These are phyloP conservation scores for Colletotrichum somersetense DNA, from an alignment of 2,329 filamentous ascomycete species.

Conservation along the genomic window DNA sequence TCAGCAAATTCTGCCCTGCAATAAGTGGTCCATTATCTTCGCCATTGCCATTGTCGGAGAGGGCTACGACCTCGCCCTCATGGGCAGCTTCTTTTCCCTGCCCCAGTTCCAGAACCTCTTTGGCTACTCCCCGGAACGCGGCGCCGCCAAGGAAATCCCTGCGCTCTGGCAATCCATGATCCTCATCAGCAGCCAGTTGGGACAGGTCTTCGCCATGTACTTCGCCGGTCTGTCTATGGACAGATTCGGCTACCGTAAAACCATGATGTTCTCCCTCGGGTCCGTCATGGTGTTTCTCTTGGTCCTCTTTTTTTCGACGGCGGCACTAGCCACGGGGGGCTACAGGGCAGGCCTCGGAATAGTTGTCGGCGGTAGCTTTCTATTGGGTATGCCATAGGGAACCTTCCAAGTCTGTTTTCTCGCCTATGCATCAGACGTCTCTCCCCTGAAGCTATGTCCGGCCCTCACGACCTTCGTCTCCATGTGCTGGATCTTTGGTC, in stretches of 20 bases:
- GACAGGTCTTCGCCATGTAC: slow-evolving; percentile 30
- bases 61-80: slow-evolving; percentile 51
- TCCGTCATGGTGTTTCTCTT: slow-evolving; percentile 27
- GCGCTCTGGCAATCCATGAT: slow-evolving; percentile 57
- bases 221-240: slow-evolving; percentile 23
- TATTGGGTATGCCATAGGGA: slow-evolving; percentile 53
- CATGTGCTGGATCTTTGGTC: slow-evolving; percentile 57
- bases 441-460: slow-evolving; percentile 50
- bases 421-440: slow-evolving; percentile 54
- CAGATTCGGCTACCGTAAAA: slow-evolving; percentile 33
- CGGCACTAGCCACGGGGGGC: slow-evolving; percentile 53
- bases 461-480: slow-evolving; percentile 56
- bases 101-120: slow-evolving; percentile 48
- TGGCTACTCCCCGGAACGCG: slow-evolving; percentile 40
- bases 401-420: slow-evolving; percentile 51
- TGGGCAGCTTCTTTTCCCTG: slow-evolving; percentile 52
- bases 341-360: slow-evolving; percentile 48
- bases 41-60: slow-evolving; percentile 42
- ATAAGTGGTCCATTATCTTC: slow-evolving; percentile 42
- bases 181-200: slow-evolving; percentile 14
- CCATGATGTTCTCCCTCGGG: slow-evolving; percentile 24
- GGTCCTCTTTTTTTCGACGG: slow-evolving; percentile 32
- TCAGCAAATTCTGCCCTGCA: slow-evolving; percentile 22
- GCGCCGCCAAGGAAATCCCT: slow-evolving; percentile 53
- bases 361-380: slow-evolving; percentile 51